phyloP scores from a whole-genome alignment of 1,284 basidiomycete genomes.

The Apiotrichum laibachii region DNA sequence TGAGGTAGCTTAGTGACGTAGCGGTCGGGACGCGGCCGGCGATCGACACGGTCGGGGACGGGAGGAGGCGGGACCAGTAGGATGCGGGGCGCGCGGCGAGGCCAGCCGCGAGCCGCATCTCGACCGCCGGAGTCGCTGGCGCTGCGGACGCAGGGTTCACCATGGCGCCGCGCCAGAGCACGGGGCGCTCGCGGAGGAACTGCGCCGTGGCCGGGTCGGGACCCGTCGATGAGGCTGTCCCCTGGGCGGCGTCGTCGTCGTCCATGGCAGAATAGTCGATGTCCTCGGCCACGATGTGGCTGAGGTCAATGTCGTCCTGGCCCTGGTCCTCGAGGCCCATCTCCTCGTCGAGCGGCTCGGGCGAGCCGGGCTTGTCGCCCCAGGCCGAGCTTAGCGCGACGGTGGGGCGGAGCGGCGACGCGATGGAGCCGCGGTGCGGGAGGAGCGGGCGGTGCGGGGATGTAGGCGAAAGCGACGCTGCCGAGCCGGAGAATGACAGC shows the following conservation, averaged over 20 bases:
- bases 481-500: not conserved
- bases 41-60: conserved; percentile 33
- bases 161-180: conserved; percentile 37
- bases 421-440: not conserved
- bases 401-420: conserved; percentile 2
- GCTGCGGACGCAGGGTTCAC: conserved; percentile 30
- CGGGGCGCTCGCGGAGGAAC: conserved; percentile 23
- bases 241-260: conserved; percentile 9
- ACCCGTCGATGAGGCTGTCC: conserved; percentile 12
- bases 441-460: not conserved
- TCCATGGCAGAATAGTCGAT: conserved; percentile 5
- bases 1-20: conserved; percentile 70
- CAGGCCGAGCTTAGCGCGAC: conserved; percentile 20
- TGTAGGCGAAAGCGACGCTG: not conserved
- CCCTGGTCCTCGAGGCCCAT: conserved; percentile 20
- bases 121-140: conserved; percentile 19
- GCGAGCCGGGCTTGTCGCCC: conserved; percentile 6
- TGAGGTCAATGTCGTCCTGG: conserved; percentile 39
- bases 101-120: conserved; percentile 22
- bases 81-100: conserved; percentile 2
- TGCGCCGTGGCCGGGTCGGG: conserved; percentile 16
- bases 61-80: conserved; percentile 34
- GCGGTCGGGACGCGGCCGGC: conserved; percentile 70
- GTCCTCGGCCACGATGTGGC: conserved; percentile 31
- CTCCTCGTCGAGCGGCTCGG: not conserved